Evolutionary conservation across 228 moss, liverwort and hornwort species (phyloP).

Genomic region (Sphagnum magellanicum): DNA sequence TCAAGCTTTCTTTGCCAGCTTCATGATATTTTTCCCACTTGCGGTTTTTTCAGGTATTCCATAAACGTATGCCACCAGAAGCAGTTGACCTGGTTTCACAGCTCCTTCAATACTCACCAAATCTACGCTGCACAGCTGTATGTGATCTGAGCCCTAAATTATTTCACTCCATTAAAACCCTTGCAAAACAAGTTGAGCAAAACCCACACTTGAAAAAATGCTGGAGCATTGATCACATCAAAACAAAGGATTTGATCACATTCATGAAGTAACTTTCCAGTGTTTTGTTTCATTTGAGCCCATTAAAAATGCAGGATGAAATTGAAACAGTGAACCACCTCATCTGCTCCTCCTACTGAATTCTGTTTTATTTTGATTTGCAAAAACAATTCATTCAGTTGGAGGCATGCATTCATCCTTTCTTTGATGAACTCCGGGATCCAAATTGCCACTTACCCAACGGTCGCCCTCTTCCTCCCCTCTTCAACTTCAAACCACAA

Average conservation of each 20-base stretch:
- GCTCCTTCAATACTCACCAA: slow-evolving; percentile 48
- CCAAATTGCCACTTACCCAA: slow-evolving; percentile 48
- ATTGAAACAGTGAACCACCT: too few species aligned
- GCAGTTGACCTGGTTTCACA: slow-evolving; percentile 54
- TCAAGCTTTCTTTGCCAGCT: too few species aligned
- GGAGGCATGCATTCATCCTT: slow-evolving; percentile 58
- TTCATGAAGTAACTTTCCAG: too few species aligned
- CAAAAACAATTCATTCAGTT: slow-evolving; percentile 16
- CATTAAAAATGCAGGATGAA: too few species aligned
- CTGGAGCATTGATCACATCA: too few species aligned
- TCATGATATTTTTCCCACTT: too few species aligned
- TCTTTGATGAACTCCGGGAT: slow-evolving; percentile 58
- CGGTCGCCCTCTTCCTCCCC: slow-evolving; percentile 43
- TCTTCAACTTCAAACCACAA: slow-evolving; percentile 59
- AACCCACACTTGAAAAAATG: too few species aligned
- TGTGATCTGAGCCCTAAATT: background rate
- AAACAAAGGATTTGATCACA: background rate
- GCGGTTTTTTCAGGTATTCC: slow-evolving; percentile 28
- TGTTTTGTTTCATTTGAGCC: too few species aligned
- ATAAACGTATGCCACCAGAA: slow-evolving; percentile 58
- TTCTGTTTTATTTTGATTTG: too few species aligned
- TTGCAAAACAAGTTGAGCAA: too few species aligned
- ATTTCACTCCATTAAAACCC: too few species aligned
- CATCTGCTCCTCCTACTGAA: too few species aligned
- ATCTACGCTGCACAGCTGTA: slow-evolving; percentile 56